Percentiles rank a stretch among this genome's conserved stretches.
phyloP scores from a whole-genome alignment of 768 basidiomycete genomes.

The Trametes gibbosa region DNA sequence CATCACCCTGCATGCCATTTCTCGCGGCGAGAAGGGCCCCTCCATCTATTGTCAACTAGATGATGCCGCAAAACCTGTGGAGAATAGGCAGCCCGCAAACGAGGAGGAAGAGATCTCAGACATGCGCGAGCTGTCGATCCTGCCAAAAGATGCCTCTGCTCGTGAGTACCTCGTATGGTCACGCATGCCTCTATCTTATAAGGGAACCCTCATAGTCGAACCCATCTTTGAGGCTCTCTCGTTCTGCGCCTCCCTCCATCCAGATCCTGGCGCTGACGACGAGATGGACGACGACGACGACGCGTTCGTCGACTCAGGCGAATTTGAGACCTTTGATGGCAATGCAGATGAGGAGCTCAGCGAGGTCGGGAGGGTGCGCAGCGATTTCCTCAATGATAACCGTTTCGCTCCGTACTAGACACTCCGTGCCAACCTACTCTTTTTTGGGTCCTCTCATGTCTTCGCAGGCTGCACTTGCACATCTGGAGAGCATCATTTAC shows the following conservation, averaged over 20 bases:
- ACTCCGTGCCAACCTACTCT: slow-evolving; percentile 24
- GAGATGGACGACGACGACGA: slow-evolving; percentile 43
- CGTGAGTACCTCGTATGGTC: slow-evolving; percentile 45
- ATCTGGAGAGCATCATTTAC: slow-evolving; percentile 80
- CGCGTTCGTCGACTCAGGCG: slow-evolving; percentile 51
- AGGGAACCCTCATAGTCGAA: slow-evolving; percentile 55
- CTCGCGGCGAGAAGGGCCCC: slow-evolving; percentile 61
- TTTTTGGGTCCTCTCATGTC: slow-evolving; percentile 18
- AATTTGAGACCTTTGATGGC: slow-evolving; percentile 55
- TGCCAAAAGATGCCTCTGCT: slow-evolving; percentile 54
- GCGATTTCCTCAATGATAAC: slow-evolving; percentile 72
- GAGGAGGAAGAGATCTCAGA: slow-evolving; percentile 42
- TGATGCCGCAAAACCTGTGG: neutral
- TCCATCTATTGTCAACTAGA: slow-evolving; percentile 95
- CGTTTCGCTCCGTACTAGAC: slow-evolving; percentile 88
- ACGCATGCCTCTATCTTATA: neutral
- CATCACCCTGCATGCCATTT: slow-evolving; percentile 92
- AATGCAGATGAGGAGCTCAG: slow-evolving; percentile 71
- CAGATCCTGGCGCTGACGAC: slow-evolving; percentile 61
- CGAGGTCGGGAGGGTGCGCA: slow-evolving; percentile 92
- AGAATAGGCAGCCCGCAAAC: slow-evolving; percentile 4
- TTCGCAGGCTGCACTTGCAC: slow-evolving; percentile 71
- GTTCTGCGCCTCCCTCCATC: slow-evolving; percentile 79
- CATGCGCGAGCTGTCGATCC: slow-evolving; percentile 81
- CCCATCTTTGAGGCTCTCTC: slow-evolving; percentile 86